These are phyloP conservation scores for Globomyces pollinis-pini DNA, from an alignment of 192 early-diverging fungal species.

Conservation along the genomic window DNA sequence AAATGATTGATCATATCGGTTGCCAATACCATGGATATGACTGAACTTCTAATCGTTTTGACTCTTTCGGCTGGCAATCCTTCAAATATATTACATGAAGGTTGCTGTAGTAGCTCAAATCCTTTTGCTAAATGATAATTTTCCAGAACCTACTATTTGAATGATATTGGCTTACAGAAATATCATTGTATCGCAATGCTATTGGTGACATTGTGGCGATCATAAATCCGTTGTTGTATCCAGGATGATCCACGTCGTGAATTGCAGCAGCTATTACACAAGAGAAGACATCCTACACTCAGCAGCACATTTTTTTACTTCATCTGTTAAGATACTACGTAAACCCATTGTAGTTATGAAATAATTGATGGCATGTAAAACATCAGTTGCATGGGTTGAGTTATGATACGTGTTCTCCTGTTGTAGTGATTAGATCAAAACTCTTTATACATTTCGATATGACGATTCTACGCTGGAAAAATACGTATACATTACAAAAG, in stretches of 20 bases:
- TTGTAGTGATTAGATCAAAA: no score
- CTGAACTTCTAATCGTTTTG: conserved; percentile 31
- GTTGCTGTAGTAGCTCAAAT: conserved; percentile 38
- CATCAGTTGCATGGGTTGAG: conserved; percentile 44
- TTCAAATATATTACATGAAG: conserved; percentile 38
- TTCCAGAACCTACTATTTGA: conserved; percentile 43
- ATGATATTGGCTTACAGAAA: no score
- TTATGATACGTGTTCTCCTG: conserved; percentile 38
- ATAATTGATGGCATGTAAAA: conserved; percentile 39
- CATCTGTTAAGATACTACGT: no score
- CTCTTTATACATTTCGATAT: conserved; percentile 27
- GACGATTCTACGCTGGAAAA: conserved; percentile 22
- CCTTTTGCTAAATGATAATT: conserved; percentile 45
- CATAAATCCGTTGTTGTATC: conserved; percentile 40
- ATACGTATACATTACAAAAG: conserved; percentile 17
- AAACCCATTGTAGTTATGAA: conserved; percentile 22
- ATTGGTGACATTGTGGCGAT: conserved; percentile 21
- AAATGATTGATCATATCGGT: conserved; percentile 56
- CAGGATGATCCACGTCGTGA: conserved; percentile 46
- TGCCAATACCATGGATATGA: conserved; percentile 41
- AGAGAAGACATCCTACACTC: conserved; percentile 22
- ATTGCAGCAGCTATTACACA: conserved; percentile 28
- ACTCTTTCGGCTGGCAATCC: conserved; percentile 33
- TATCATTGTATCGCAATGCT: conserved; percentile 41
- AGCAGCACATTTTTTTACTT: conserved; percentile 13